A percentile compares a stretch with the other conserved stretches of the same genome.
Conservation (phyloP, 2,329 filamentous ascomycete genomes). For the Fusarium sp. region DNA sequence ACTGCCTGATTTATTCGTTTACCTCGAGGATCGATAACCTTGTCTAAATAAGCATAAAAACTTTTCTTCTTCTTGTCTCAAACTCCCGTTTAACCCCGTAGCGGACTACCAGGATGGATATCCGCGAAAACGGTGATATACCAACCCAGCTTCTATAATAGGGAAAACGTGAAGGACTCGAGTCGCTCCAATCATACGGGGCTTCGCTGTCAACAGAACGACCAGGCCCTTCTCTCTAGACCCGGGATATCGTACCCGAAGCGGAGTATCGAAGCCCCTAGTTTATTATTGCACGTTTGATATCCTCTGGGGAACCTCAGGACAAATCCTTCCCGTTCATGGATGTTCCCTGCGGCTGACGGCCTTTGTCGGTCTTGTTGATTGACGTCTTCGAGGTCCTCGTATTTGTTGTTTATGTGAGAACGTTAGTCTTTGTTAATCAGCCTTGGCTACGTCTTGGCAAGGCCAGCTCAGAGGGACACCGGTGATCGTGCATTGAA, state of each 20-base stretch:
- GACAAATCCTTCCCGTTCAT: not conserved
- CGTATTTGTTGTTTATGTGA: slow-evolving; percentile 8
- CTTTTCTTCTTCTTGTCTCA: not conserved
- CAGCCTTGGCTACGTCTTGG: slow-evolving; percentile 16
- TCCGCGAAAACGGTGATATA: slow-evolving; percentile 17
- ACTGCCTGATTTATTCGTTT: slow-evolving; percentile 1
- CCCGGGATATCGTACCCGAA: slow-evolving; percentile 9
- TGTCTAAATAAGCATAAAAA: slow-evolving; percentile 30
- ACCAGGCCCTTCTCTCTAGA: not conserved
- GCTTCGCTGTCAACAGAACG: not conserved
- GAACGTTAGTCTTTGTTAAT: not conserved
- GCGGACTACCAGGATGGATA: not conserved
- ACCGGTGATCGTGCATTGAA: not conserved
- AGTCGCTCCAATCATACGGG: slow-evolving; percentile 12
- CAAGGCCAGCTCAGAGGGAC: slow-evolving; percentile 1
- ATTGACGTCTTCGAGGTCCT: not conserved
- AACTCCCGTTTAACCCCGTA: not conserved
- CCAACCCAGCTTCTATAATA: not conserved
- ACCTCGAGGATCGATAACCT: slow-evolving; percentile 6
- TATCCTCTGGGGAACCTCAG: slow-evolving; percentile 18
- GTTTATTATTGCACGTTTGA: slow-evolving; percentile 23
- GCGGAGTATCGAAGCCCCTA: slow-evolving; percentile 9
- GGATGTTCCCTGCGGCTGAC: not conserved
- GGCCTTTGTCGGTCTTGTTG: not conserved
- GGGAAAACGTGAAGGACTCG: not conserved